These are phyloP conservation scores for Candida sanyaensis DNA, from an alignment of 1,139 yeast genomes.

Conservation along the genomic window DNA sequence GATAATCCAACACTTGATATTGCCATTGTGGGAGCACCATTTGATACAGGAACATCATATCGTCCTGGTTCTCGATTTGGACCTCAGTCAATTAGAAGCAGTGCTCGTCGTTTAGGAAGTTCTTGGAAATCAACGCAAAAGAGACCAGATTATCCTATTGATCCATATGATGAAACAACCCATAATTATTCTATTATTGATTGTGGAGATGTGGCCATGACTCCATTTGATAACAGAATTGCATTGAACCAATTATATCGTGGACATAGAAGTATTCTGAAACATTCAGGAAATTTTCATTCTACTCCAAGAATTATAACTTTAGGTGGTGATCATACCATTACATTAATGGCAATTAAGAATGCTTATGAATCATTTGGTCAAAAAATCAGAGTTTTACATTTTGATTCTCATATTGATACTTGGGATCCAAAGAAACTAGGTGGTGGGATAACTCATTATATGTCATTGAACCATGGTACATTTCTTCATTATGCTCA, in stretches of 20 bases:
- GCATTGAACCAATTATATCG: constrained; percentile 72
- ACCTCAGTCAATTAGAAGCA: constrained; percentile 71
- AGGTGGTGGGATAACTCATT: constrained; percentile 55
- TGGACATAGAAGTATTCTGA: constrained; percentile 60
- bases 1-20: constrained; percentile 56
- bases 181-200: constrained; percentile 55
- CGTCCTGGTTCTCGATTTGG: constrained; percentile 82
- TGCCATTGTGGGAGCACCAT: constrained; percentile 74
- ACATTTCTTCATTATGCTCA: constrained; percentile 81
- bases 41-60: constrained; percentile 74
- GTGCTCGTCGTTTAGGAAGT: constrained; percentile 70
- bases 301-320: constrained; percentile 66
- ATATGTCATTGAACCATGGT: constrained; percentile 68
- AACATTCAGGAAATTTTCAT: constrained; percentile 23
- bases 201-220: constrained; percentile 78
- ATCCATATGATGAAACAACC: constrained; percentile 73
- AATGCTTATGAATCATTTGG: constrained; percentile 61
- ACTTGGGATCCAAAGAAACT: constrained; percentile 74
- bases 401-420: constrained; percentile 79
- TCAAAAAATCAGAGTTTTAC: constrained; percentile 60
- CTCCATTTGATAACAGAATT: constrained; percentile 72
- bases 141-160: constrained; percentile 40
- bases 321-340: constrained; percentile 79
- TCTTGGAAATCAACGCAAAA: constrained; percentile 51
- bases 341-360: constrained; percentile 64